Evolutionary conservation across 177 flowering plant genomes (phyloP), one percentile per base, ranked within the genome.

Genomic region (Vitis hybrid): DNA sequence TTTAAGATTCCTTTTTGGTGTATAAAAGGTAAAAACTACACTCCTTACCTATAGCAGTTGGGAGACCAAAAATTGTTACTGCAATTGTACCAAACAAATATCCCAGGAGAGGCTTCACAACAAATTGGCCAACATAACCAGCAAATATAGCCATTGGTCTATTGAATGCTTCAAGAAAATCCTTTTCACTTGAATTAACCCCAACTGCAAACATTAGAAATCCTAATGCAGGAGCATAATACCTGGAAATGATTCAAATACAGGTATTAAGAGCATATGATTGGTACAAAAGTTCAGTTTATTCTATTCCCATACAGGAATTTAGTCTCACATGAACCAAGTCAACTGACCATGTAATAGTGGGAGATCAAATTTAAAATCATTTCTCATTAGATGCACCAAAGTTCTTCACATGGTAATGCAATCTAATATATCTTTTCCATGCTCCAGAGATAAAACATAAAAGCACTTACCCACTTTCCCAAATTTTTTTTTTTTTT

Each of bases 131-230:
- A 81, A 84, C 65, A 79, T 87, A 95, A 72, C 98, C 99, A 66
- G 91, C 90, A 52, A 84, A 69, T 69, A 95, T 89, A 70, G 86
- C 94, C 53, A 74, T 71, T 45, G 99, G 97, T 76, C 88, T 86
- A 7, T 81, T 83, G 76, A 95, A 85, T 69, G 99, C 98, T 79
- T 90, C 89, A 70, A 93, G 67, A 74, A 95, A 93, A 80, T 95
- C 99, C 73, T 87, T 88, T 75, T 82, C 95, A 65, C 88, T 86
- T 69, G 98, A 93, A 84, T 95, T 95, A 55, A 92, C 86, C 68
- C 97, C 99, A 69, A 95, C 99, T 33, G 99, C 98, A 83, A 95
- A 95, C 99, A 95, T 95, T 83, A 95, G 72, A 81, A 89, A 95
- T 56, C 99, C 99, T 55, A 95, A 73, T 15, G 99, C 99, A 31